A percentile compares a stretch with the other conserved stretches of the same genome.
Evolutionary conservation across 495 filamentous ascomycete species (phyloP).

Genomic region (Beverwykella pulmonaria): DNA sequence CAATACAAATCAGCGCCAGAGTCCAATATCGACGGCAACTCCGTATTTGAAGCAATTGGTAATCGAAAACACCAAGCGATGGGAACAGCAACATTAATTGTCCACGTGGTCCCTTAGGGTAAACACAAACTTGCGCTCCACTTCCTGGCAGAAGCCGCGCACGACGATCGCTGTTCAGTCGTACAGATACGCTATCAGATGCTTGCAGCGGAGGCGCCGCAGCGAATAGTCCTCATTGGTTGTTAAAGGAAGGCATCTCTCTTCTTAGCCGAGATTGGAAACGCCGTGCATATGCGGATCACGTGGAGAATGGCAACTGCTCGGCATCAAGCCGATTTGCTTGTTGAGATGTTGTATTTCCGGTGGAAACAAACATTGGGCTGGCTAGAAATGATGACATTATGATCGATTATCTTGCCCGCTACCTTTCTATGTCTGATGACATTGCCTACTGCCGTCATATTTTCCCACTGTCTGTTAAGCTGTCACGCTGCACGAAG

Average conservation of each 20-base stretch:
- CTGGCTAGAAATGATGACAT: background rate
- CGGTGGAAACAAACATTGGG: too few species aligned
- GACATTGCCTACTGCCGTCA: background rate
- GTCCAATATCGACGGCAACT: background rate
- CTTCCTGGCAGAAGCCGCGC: background rate
- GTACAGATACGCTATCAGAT: background rate
- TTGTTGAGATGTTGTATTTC: background rate
- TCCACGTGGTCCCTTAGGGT: constrained; percentile 1
- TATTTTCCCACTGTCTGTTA: background rate
- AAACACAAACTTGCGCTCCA: background rate
- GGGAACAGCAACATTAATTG: background rate
- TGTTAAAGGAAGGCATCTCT: background rate
- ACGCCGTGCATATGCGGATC: background rate
- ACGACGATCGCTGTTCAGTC: background rate
- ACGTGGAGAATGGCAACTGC: background rate
- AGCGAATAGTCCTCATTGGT: constrained; percentile 10
- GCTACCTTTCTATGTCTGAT: background rate
- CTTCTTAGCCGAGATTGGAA: background rate
- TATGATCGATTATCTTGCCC: background rate
- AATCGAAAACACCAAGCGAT: background rate
- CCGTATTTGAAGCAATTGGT: background rate
- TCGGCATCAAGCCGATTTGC: constrained; percentile 8
- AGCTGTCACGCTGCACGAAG: too few species aligned
- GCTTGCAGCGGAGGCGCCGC: background rate
- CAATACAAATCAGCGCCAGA: background rate